Conservation (phyloP, 108 stramenopile species). For the Conticribra weissflogii region DNA sequence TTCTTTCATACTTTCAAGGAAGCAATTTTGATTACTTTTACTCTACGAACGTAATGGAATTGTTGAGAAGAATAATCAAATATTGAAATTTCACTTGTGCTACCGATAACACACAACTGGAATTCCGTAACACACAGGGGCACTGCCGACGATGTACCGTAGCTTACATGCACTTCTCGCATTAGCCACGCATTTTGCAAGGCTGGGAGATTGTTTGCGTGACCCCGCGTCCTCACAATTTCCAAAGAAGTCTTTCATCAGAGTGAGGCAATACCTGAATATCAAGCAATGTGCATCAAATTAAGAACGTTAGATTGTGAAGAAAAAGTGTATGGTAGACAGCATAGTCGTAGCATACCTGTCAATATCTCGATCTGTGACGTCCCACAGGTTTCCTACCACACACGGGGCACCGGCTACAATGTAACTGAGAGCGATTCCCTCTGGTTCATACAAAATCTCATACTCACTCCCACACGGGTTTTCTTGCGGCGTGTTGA, state of each 20-base stretch:
- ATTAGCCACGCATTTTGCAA: constrained; percentile 84
- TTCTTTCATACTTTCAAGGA: no score
- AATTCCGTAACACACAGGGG: constrained; percentile 95
- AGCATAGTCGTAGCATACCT: constrained; percentile 52
- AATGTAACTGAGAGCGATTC: constrained; percentile 92
- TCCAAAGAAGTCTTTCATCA: constrained; percentile 63
- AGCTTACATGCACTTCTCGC: constrained; percentile 91
- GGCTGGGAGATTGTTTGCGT: constrained; percentile 17
- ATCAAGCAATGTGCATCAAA: no score
- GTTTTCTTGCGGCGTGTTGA: constrained; percentile 58
- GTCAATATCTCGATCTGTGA: constrained; percentile 98
- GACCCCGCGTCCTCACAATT: constrained; percentile 2
- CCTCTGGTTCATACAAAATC: constrained; percentile 90
- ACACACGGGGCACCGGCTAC: constrained; percentile 92
- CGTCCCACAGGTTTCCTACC: constrained; percentile 98
- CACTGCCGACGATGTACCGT: constrained; percentile 88
- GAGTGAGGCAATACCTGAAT: constrained; percentile 65
- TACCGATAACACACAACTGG: no score
- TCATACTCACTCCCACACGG: constrained; percentile 28
- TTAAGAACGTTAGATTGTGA: no score
- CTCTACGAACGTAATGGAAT: no score
- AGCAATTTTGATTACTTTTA: no score
- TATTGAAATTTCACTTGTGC: not conserved
- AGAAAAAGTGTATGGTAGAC: not conserved
- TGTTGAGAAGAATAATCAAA: no score